Evolutionary conservation across 768 basidiomycete species (phyloP).

Genomic region (Pholiota microspora): DNA sequence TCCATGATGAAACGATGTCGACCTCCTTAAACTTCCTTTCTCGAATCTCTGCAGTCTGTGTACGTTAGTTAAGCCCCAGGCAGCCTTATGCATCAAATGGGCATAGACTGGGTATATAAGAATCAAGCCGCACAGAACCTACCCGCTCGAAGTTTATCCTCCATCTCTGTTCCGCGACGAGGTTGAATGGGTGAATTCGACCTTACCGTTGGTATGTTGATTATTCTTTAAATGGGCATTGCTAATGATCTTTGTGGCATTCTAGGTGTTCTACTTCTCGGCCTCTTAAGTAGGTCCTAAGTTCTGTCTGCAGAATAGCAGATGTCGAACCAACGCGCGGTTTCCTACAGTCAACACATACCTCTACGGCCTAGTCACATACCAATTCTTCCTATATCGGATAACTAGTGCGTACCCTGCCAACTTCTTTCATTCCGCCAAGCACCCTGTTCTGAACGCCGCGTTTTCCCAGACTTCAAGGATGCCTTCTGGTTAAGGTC

Average conservation of each 20-base stretch:
- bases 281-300: slow-evolving; percentile 25
- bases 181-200: slow-evolving; percentile 28
- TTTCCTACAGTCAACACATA: slow-evolving; percentile 26
- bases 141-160: neutral
- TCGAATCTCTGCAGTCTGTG: neutral
- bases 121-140: neutral
- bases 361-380: slow-evolving; percentile 40
- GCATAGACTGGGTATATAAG: neutral
- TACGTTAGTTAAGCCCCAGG: neutral
- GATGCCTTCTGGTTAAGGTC: slow-evolving; percentile 36
- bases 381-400: slow-evolving; percentile 38
- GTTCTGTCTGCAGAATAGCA: neutral
- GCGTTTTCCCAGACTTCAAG: slow-evolving; percentile 28
- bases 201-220: slow-evolving; percentile 24
- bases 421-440: neutral
- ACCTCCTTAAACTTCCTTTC: neutral
- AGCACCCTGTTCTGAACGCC: neutral
- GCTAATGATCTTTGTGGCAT: neutral
- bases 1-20: neutral
- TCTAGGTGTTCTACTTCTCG: slow-evolving; percentile 30
- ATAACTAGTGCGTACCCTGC: slow-evolving; percentile 25
- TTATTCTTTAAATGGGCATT: neutral
- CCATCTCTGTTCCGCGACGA: neutral
- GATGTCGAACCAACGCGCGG: neutral
- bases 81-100: neutral